phyloP scores from a whole-genome alignment of 371 early-diverging fungal genomes.

The Rhizomucor miehei region DNA sequence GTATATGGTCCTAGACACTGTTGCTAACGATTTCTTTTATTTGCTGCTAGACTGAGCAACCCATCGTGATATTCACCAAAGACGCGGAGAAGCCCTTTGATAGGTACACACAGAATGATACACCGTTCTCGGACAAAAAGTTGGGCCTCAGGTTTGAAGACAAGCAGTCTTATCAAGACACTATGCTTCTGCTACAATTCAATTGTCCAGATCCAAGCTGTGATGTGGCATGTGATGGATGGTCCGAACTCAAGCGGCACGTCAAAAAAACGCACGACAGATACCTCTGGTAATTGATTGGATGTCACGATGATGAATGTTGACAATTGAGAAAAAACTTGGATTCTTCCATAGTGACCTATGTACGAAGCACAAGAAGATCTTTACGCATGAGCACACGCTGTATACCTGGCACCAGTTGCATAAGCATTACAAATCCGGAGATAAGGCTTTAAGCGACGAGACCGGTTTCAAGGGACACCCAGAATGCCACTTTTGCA shows the following conservation, averaged over 20 bases:
- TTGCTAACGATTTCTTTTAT: not conserved
- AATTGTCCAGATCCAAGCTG: conserved; percentile 86
- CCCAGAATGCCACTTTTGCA: conserved; percentile 90
- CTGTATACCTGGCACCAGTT: conserved; percentile 72
- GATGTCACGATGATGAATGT: not conserved
- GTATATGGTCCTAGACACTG: not conserved
- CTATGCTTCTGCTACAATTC: conserved; percentile 69
- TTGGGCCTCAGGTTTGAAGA: conserved; percentile 75
- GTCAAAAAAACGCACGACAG: conserved; percentile 71
- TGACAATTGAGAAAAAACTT: not conserved
- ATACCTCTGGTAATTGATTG: conserved; percentile 66
- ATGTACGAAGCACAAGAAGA: conserved; percentile 84
- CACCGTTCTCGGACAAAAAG: conserved; percentile 60
- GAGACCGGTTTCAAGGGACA: conserved; percentile 90
- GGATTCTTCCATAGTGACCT: conserved; percentile 70
- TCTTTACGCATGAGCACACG: conserved; percentile 88
- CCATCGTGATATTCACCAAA: conserved; percentile 70
- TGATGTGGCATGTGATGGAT: conserved; percentile 63
- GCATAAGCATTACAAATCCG: conserved; percentile 66
- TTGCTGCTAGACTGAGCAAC: conserved; percentile 57
- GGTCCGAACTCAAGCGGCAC: conserved; percentile 82
- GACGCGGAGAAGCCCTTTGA: conserved; percentile 58
- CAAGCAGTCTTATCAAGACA: conserved; percentile 68
- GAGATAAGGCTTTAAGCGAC: conserved; percentile 58
- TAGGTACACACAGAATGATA: conserved; percentile 39